These are phyloP conservation scores for Melastoma candidum DNA, from an alignment of 441 rosid species.

Conservation along the genomic window DNA sequence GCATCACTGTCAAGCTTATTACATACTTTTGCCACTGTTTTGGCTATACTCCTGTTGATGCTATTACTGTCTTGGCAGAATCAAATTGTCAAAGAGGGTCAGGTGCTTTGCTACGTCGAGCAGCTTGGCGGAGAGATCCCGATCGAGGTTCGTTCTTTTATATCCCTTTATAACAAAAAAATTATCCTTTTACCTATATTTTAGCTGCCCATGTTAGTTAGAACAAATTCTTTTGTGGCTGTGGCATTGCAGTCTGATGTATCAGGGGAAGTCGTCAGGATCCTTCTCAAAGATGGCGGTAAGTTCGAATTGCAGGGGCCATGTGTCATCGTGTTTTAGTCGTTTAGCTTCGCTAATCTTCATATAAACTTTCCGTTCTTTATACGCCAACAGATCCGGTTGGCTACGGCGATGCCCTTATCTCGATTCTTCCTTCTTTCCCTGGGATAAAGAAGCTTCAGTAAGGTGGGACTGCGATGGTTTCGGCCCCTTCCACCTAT, in stretches of 20 bases:
- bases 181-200: too few species aligned
- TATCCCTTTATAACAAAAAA: neutral
- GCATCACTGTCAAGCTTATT: neutral
- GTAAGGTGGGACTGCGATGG: conserved; percentile 11
- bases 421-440: conserved; percentile 75
- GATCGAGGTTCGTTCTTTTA: conserved; percentile 38
- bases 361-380: neutral
- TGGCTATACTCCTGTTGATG: conserved; percentile 9
- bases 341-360: neutral
- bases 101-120: conserved; percentile 74
- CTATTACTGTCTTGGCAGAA: conserved; percentile 9
- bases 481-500: too few species aligned
- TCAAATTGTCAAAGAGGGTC: conserved; percentile 69
- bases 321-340: neutral
- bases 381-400: conserved; percentile 46
- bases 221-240: neutral
- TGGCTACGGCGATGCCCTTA: conserved; percentile 73
- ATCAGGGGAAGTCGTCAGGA: conserved; percentile 66
- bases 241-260: conserved; percentile 56
- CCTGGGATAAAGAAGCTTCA: conserved; percentile 80
- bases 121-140: conserved; percentile 79
- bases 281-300: conserved; percentile 77
- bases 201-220: neutral
- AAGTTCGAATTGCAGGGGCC: conserved; percentile 1
- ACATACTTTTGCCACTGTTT: conserved; percentile 6